Evolutionary conservation across 306 rosid species (phyloP), one percentile per base, ranked within the genome.

Genomic region (Argentina anserina): DNA sequence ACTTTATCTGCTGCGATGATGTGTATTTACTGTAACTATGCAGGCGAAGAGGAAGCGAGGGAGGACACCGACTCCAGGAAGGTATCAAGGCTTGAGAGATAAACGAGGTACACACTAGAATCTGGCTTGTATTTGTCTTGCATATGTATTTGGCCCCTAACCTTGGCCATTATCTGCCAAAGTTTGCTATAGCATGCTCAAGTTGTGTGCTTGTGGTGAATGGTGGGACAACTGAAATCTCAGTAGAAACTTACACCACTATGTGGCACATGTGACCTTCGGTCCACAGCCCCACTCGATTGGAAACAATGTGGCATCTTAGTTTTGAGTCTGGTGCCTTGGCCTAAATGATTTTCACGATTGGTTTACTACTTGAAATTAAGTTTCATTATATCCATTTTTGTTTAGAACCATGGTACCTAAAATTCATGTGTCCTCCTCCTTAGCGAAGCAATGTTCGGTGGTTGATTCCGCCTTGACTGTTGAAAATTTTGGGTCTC

Each of bases 1-100:
- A 42, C 75, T 72, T 55, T 34, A 43, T 74, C 69, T 78, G 26
- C 67, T 50, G 14, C 17, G 62, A 65, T 73, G 41, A 61, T 64
- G 40, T 71, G 41, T 69, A 66, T 49, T 41, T 69, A 77, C 41
- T 68, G 59, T 39, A 41, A 61, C 31, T 71, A 42, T 80, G 72
- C 87, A 84, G 88, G 88, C 91, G 36, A 84, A 80, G 76, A 78
- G 88, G 80, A 75, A 65, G 63, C 76, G 88, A 56, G 86, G 84
- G 69, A 69, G 88, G 82, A 84, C 84, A 25, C 82, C 88, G 28
- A 82, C 84, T 36, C 86, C 82, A 2, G 86, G 87, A 62, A 73
- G 78, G 68, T 86, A 81, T 75, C 53, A 80, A 11, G 90, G 88
- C n/a, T 43, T 76, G 73, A 80, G 83, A 77, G 80, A 80, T 34